Conservation (phyloP, 768 basidiomycete species). For the Pisolithus albus region DNA sequence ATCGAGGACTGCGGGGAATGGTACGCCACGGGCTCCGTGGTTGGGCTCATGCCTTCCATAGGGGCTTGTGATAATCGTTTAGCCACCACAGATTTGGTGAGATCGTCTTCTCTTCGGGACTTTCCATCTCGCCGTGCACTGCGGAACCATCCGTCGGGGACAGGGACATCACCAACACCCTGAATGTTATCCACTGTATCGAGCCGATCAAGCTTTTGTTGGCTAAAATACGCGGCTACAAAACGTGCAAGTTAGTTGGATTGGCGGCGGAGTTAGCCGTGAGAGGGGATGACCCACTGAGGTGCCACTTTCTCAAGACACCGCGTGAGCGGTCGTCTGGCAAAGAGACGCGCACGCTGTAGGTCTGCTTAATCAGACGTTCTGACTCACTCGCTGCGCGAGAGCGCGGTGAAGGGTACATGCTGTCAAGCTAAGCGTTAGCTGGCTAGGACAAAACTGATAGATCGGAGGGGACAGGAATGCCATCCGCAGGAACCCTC, state of each 20-base stretch:
- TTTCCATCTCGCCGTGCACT: conserved; percentile 67
- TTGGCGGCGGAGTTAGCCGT: conserved; percentile 24
- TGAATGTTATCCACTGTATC: conserved; percentile 66
- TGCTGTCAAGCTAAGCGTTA: conserved; percentile 20
- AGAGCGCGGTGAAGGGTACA: conserved; percentile 36
- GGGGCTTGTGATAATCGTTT: conserved; percentile 28
- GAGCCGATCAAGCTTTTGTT: conserved; percentile 63
- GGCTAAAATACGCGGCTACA: conserved; percentile 80
- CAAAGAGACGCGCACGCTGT: conserved; percentile 43
- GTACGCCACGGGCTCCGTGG: conserved; percentile 12
- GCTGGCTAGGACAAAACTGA: conserved; percentile 8
- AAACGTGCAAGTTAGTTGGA: conserved; percentile 7
- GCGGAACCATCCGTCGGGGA: conserved; percentile 74
- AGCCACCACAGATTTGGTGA: conserved; percentile 43
- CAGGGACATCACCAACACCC: conserved; percentile 54
- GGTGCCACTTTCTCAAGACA: conserved; percentile 45
- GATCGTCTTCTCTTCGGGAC: conserved; percentile 33
- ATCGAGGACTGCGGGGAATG: conserved; percentile 17
- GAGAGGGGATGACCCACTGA: conserved; percentile 34
- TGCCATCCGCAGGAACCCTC: not conserved
- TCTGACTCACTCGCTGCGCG: conserved; percentile 34
- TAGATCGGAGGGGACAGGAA: not conserved
- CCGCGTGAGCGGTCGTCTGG: conserved; percentile 37
- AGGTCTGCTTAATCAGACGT: conserved; percentile 49
- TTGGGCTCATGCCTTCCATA: conserved; percentile 23